These are phyloP conservation scores for Amphicarpaea edgeworthii DNA, from an alignment of 306 rosid genomes.

Conservation along the genomic window DNA sequence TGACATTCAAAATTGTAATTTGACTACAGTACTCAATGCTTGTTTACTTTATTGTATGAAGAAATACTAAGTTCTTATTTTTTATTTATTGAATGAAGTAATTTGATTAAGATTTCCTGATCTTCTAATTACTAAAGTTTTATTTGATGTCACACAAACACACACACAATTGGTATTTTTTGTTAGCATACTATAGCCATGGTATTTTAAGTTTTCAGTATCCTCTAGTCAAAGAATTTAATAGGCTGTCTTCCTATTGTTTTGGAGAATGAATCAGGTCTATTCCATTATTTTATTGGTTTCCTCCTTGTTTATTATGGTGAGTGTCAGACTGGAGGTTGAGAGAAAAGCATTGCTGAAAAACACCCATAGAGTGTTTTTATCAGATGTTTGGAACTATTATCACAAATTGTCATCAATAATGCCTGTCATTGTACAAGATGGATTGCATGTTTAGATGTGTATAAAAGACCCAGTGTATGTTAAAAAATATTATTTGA, in stretches of 20 bases:
- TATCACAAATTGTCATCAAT: slow-evolving; percentile 6
- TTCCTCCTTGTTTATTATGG: too few relatives aligned
- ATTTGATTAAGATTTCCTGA: too few relatives aligned
- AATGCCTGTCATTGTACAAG: slow-evolving; percentile 4
- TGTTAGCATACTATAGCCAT: background rate
- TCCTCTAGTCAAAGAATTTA: slow-evolving; percentile 1
- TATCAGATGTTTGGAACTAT: slow-evolving; percentile 34
- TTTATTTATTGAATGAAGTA: too few relatives aligned
- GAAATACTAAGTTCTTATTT: too few relatives aligned
- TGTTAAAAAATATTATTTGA: slow-evolving; percentile 14
- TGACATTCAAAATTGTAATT: slow-evolving; percentile 21
- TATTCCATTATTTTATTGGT: background rate
- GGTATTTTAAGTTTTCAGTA: background rate
- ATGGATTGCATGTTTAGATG: slow-evolving; percentile 23
- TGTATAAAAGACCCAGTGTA: background rate
- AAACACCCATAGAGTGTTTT: background rate
- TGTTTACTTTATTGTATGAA: too few relatives aligned
- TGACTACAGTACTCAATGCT: slow-evolving; percentile 1
- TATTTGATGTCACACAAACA: too few relatives aligned
- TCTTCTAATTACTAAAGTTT: too few relatives aligned
- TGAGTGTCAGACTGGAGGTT: too few relatives aligned
- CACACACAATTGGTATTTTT: too few relatives aligned
- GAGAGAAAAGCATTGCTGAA: background rate
- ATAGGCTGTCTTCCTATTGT: background rate
- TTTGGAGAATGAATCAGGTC: background rate